Evolutionary conservation across 208 protist species (phyloP).

Genomic region (Acanthamoeba lenticulata): DNA sequence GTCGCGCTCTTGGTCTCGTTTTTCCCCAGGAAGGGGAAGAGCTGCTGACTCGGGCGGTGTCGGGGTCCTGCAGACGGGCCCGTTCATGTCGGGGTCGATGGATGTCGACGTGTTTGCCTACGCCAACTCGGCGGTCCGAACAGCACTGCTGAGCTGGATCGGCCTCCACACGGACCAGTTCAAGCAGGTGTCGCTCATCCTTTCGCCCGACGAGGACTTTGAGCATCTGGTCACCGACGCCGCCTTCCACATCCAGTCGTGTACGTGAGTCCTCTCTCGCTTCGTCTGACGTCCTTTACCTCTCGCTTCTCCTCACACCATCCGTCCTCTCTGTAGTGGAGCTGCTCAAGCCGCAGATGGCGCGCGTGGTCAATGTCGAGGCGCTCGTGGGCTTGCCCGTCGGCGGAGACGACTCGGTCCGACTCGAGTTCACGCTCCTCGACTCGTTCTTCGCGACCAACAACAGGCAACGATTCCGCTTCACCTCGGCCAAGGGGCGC

Average conservation of each 20-base stretch:
- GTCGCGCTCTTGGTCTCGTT: neutral
- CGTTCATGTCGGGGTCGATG: neutral
- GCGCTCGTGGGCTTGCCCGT: neutral
- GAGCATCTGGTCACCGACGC: conserved; percentile 29
- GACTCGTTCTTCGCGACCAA: neutral
- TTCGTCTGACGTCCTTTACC: neutral
- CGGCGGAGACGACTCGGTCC: neutral
- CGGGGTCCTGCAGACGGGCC: neutral
- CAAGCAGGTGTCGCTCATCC: neutral
- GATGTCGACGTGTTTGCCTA: neutral
- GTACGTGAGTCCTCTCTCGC: neutral
- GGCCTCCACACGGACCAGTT: neutral
- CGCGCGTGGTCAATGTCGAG: neutral
- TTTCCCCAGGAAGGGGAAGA: neutral
- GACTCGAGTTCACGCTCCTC: conserved; percentile 27
- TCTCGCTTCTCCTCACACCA: neutral
- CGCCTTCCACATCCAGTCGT: neutral
- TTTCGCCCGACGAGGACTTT: conserved; percentile 25
- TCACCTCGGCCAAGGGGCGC: neutral
- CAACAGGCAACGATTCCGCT: neutral
- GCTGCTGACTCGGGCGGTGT: neutral
- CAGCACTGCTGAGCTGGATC: neutral
- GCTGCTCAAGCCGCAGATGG: conserved; percentile 36
- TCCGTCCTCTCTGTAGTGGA: neutral
- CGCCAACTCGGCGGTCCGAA: neutral